Base-by-base conservation (phyloP, 75 land plant genomes). In the Gnetum montanum region DNA sequence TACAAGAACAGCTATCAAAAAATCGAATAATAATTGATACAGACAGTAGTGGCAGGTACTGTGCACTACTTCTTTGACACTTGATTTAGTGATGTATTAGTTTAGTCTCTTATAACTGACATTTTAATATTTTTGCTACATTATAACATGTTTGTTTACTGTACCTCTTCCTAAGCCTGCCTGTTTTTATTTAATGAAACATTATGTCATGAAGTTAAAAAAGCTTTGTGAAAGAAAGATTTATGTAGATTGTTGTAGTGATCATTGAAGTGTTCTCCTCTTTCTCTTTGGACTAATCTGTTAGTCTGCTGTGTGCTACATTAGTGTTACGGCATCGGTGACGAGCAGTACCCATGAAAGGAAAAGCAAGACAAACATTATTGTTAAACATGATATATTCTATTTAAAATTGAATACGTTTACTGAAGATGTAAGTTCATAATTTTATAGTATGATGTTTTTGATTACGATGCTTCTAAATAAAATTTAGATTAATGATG, bases 1-100 rank as follows among this genome's bases (percentile, higher is more conserved):
- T 94, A 45, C 98, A 94, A 66, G 98, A 94, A 44, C 98, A 94
- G 53, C 87, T 94, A 33, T 89, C 98, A 7, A 90, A 94, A 57
- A 94, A 94, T 46, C 78, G 98, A 34, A 90, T 94, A 27, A 85
- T 94, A 22, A 85, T 90, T 69, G 96, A 85, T 31, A 77, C 81
- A 37, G 98, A 94, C 60, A 85, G 83, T 53, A 85, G 79, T 70
- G 85, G 88, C 33, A 58, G 85, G 98, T 89, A 74, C 48, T 56
- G 18, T 18, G 29, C 7, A 50, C 22, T 54, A 10, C 19, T 35
- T 16, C 45, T 1, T 31, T 6, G 28, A 30, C 2, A n/a, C n/a
- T n/a, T n/a, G n/a, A n/a, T n/a, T n/a, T n/a, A n/a, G n/a, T n/a
- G n/a, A n/a, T n/a, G n/a, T n/a, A n/a, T n/a, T n/a, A n/a, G n/a